Percentiles rank a stretch among this genome's conserved stretches.
Evolutionary conservation across 1,284 basidiomycete genomes (phyloP).

Genomic region (Ustilago sp.): DNA sequence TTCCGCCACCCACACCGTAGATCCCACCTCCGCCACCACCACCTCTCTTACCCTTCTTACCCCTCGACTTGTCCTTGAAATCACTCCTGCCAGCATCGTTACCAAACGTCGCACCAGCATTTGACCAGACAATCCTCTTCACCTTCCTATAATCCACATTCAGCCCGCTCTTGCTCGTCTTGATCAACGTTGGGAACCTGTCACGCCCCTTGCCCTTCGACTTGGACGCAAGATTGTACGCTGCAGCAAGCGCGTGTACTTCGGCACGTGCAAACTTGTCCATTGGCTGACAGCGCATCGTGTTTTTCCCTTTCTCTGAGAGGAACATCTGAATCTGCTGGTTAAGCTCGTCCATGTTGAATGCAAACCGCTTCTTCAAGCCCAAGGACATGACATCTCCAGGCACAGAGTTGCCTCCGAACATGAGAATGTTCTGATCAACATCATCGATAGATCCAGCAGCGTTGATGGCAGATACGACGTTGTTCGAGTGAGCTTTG

Average conservation of each 20-base stretch:
- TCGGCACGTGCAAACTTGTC: constrained; percentile 66
- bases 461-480: constrained; percentile 28
- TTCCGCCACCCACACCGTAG: constrained; percentile 45
- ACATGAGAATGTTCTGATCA: constrained; percentile 27
- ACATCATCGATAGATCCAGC: constrained; percentile 43
- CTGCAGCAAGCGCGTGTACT: constrained; percentile 65
- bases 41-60: constrained; percentile 32
- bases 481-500: constrained; percentile 48
- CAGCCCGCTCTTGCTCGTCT: constrained; percentile 53
- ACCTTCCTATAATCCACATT: constrained; percentile 54
- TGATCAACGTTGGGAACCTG: constrained; percentile 66
- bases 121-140: constrained; percentile 44
- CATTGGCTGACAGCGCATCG: constrained; percentile 66
- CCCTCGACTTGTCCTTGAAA: constrained; percentile 30
- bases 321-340: constrained; percentile 62
- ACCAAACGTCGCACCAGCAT: constrained; percentile 53
- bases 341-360: constrained; percentile 59
- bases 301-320: constrained; percentile 45
- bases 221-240: constrained; percentile 61
- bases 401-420: constrained; percentile 22
- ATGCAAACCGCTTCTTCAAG: constrained; percentile 40
- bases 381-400: constrained; percentile 31
- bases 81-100: constrained; percentile 41
- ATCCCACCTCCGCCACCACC: constrained; percentile 17
- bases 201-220: constrained; percentile 56